A percentile compares a stretch with the other conserved stretches of the same genome.
Evolutionary conservation across 2,329 filamentous ascomycete species (phyloP).

Genomic region (Tolypocladium paradoxum): DNA sequence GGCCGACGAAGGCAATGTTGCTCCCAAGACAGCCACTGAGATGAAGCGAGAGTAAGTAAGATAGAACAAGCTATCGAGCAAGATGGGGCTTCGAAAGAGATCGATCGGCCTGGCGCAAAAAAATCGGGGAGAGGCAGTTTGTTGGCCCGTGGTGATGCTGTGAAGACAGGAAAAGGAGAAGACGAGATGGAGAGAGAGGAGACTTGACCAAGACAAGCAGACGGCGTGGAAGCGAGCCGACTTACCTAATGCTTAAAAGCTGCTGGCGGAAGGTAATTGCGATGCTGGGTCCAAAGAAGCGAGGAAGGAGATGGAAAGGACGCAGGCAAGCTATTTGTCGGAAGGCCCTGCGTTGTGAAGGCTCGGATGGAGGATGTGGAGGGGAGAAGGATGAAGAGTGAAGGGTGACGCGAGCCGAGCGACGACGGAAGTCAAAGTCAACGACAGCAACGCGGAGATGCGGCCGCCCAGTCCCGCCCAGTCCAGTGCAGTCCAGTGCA

Average conservation of each 20-base stretch:
- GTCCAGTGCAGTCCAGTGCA: background rate
- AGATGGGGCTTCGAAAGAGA: conserved; percentile 33
- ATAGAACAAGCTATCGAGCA: conserved; percentile 51
- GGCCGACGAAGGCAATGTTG: conserved; percentile 29
- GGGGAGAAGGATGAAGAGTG: background rate
- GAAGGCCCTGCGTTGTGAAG: background rate
- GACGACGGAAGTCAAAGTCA: background rate
- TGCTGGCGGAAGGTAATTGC: conserved; percentile 9
- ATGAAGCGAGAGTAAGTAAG: conserved; percentile 48
- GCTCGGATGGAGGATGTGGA: background rate
- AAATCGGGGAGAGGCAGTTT: conserved; percentile 29
- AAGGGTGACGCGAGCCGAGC: background rate
- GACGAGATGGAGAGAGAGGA: background rate
- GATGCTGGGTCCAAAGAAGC: conserved; percentile 9
- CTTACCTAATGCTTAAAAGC: conserved; percentile 9
- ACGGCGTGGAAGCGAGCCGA: conserved; percentile 6
- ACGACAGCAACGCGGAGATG: background rate
- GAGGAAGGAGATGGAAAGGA: conserved; percentile 7
- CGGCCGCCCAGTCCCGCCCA: background rate
- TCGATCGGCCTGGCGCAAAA: conserved; percentile 12
- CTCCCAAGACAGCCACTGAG: conserved; percentile 36
- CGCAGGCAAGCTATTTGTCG: conserved; percentile 2
- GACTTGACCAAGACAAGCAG: background rate
- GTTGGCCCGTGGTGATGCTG: conserved; percentile 35
- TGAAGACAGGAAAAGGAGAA: conserved; percentile 15